Evolutionary conservation across 2,329 filamentous ascomycete species (phyloP).

Genomic region (Aspergillus arachidicola): DNA sequence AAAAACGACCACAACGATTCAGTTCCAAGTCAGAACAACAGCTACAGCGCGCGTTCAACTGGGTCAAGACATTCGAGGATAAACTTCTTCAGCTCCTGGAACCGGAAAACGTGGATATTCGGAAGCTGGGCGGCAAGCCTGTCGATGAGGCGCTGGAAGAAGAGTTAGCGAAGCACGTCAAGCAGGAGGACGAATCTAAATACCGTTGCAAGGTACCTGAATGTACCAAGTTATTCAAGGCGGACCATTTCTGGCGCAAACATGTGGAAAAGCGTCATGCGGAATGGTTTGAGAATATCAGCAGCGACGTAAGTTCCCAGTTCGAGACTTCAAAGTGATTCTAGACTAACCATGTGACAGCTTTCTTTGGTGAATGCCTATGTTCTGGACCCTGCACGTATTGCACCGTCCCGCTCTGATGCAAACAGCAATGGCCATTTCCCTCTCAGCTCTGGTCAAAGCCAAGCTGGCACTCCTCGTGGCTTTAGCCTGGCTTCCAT

Average conservation of each 20-base stretch:
- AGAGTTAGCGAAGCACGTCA: constrained; percentile 83
- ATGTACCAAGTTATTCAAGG: constrained; percentile 96
- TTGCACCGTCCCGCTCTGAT: constrained; percentile 89
- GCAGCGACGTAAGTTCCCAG: constrained; percentile 71
- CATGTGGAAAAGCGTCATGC: constrained; percentile 94
- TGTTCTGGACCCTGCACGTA: constrained; percentile 90
- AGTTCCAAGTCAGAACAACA: constrained; percentile 84
- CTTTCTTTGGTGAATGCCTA: constrained; percentile 91
- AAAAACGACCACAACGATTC: constrained; percentile 72
- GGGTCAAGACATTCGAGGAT: constrained; percentile 98
- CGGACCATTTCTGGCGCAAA: constrained; percentile 95
- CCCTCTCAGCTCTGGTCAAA: constrained; percentile 75
- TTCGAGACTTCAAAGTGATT: background rate
- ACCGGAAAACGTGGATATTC: constrained; percentile 81
- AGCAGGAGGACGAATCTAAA: constrained; percentile 97
- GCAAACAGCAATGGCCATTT: constrained; percentile 96
- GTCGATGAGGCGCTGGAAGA: constrained; percentile 84
- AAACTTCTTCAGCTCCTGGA: constrained; percentile 93
- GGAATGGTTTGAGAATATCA: constrained; percentile 81
- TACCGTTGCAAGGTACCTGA: constrained; percentile 96
- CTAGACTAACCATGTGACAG: constrained; percentile 53
- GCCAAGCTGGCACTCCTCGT: constrained; percentile 79
- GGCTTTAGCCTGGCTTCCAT: constrained; percentile 83
- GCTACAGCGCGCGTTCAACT: constrained; percentile 92
- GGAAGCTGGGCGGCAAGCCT: constrained; percentile 86